Evolutionary conservation across 345 rosid genomes (phyloP).

Genomic region (Sonneratia caseolaris): DNA sequence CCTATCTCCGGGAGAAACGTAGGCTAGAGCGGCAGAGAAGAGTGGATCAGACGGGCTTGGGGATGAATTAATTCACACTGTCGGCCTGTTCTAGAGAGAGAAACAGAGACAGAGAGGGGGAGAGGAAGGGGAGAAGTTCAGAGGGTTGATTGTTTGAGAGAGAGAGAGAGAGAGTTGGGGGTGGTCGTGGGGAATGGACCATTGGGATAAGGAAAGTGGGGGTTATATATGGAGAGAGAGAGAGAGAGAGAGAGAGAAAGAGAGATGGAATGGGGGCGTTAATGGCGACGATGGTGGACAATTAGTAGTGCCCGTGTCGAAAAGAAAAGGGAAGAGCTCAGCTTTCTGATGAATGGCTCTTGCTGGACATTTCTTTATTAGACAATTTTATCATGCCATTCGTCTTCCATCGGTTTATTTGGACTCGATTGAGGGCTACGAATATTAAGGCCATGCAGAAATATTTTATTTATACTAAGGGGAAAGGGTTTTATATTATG

Average conservation of each 20-base stretch:
- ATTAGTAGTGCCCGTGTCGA: neutral
- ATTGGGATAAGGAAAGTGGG: conserved; percentile 2
- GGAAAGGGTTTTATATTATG: too few relatives aligned
- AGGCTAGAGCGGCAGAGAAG: neutral
- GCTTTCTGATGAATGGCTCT: too few relatives aligned
- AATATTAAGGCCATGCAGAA: too few relatives aligned
- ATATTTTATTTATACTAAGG: too few relatives aligned
- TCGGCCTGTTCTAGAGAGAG: conserved; percentile 2
- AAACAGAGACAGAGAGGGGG: too few relatives aligned
- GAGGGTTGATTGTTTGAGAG: neutral
- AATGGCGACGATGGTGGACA: neutral
- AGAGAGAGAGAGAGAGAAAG: neutral
- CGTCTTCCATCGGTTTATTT: too few relatives aligned
- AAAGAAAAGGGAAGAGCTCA: too few relatives aligned
- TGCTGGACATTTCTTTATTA: too few relatives aligned
- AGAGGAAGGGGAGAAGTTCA: neutral
- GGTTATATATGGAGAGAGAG: conserved; percentile 14
- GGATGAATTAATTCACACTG: neutral
- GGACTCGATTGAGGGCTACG: too few relatives aligned
- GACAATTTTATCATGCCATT: too few relatives aligned
- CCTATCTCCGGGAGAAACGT: neutral
- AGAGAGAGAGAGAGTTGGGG: neutral
- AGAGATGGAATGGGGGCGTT: too few relatives aligned
- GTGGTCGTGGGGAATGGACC: too few relatives aligned
- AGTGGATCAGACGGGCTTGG: neutral